These are phyloP conservation scores for Phialophora expanda DNA, from an alignment of 2,329 filamentous ascomycete species.

Conservation along the genomic window DNA sequence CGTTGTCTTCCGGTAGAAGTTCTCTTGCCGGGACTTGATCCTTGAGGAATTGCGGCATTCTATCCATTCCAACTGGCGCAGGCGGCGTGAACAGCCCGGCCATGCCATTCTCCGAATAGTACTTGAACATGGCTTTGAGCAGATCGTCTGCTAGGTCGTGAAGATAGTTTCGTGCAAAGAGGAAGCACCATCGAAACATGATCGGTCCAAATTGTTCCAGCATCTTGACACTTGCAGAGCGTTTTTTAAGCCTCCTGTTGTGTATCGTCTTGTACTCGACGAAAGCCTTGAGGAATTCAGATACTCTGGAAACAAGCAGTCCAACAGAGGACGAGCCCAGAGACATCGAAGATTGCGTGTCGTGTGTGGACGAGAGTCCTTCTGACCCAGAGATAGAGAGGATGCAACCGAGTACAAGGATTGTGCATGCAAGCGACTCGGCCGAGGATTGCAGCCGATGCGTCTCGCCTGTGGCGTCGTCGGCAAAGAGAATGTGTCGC, in stretches of 20 bases:
- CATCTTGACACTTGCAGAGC: background rate
- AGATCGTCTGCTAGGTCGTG: slow-evolving; percentile 25
- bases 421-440: slow-evolving; percentile 24
- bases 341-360: background rate
- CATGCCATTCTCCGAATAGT: slow-evolving; percentile 36
- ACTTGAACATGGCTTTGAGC: slow-evolving; percentile 34
- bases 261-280: slow-evolving; percentile 15
- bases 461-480: background rate
- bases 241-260: background rate
- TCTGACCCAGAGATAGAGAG: slow-evolving; percentile 15
- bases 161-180: slow-evolving; percentile 22
- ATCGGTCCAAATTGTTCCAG: slow-evolving; percentile 25
- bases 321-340: slow-evolving; percentile 9
- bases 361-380: background rate
- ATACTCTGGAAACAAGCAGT: slow-evolving; percentile 21
- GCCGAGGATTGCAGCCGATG: slow-evolving; percentile 1
- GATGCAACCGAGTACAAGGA: slow-evolving; percentile 27
- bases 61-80: background rate
- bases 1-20: slow-evolving; percentile 22
- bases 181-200: slow-evolving; percentile 30
- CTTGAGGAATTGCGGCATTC: slow-evolving; percentile 26
- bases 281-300: slow-evolving; percentile 27
- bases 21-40: slow-evolving; percentile 9
- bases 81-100: slow-evolving; percentile 28
- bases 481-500: slow-evolving; percentile 17